Evolutionary conservation across 2,329 filamentous ascomycete genomes (phyloP), one percentile per base, ranked within the genome.

Genomic region (Nakataea oryzae): DNA sequence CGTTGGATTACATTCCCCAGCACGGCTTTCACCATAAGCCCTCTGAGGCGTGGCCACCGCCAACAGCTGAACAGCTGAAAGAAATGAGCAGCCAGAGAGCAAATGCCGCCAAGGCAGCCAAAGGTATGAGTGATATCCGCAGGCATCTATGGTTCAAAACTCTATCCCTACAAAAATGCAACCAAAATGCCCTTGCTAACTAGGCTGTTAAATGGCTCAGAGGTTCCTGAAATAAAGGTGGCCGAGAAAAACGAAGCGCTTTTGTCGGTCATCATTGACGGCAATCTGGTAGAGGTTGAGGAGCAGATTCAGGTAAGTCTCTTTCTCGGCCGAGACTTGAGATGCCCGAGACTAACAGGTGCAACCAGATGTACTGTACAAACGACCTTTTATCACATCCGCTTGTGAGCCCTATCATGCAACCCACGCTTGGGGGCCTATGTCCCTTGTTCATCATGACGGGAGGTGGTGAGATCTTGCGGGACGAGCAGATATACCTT

Each of bases 401-500:
- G 0, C 77, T 97, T 2, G 93, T 97, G 4, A 97, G 93, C 60
- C 92, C 95, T 1, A 82, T 92, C 3, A 81, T 97, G 70, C 92
- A 97, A 68, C 87, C 93, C 1, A 93, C 91, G 0, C 81, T 99
- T 0, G 95, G 95, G 55, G 95, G 95, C 0, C 80, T 99, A 3
- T 93, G 93, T 0, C 95, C 95, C 0, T 76, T 97, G 30, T 80
- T 96, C 7, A 88, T 99, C 56, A 85, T 96, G 71, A 87, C 88
- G 1, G 95, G 93, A 4, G 93, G 93, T 6, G 93, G 90, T 1
- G 95, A 99, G 72, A 82, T 96, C 59, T 80, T 99, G 24, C 86
- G 91, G 14, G 95, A 99, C 69, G 95, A 99, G 74, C 95, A 97
- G 71, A 90, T 97, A 61, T 97, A 96, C 66, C 70, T 97, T 17